These are phyloP conservation scores for Casaregolazyma lundiana DNA, from an alignment of 1,139 yeast species.

Conservation along the genomic window DNA sequence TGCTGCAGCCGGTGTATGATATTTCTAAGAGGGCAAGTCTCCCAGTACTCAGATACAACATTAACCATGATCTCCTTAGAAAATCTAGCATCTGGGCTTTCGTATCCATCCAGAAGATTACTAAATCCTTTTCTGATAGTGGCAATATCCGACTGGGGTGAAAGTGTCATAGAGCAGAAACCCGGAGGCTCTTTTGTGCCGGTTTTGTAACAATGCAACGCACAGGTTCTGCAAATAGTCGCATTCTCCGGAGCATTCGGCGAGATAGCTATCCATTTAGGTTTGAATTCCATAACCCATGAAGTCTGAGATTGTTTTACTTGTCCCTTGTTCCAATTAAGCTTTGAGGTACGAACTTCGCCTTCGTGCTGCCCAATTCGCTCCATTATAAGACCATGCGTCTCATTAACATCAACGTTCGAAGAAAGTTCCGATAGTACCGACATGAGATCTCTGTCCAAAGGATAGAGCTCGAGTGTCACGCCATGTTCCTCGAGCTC, in stretches of 20 bases:
- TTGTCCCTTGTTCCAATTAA: conserved; percentile 4
- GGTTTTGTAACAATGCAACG: conserved; percentile 31
- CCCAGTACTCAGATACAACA: conserved; percentile 14
- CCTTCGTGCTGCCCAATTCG: conserved; percentile 2
- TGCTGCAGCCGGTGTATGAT: conserved; percentile 25
- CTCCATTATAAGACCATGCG: conserved; percentile 22
- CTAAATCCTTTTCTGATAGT: conserved; percentile 16
- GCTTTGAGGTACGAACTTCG: not conserved
- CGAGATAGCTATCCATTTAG: conserved; percentile 41
- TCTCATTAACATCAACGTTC: conserved; percentile 13
- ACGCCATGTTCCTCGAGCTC: conserved; percentile 16
- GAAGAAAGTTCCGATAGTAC: conserved; percentile 7
- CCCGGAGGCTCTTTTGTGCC: conserved; percentile 19
- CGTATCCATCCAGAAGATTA: conserved; percentile 2
- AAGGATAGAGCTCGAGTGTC: conserved; percentile 17
- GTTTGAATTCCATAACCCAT: conserved; percentile 38
- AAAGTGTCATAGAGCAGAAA: conserved; percentile 38
- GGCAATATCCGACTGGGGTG: conserved; percentile 15
- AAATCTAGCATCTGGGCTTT: not conserved
- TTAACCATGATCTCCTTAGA: conserved; percentile 12
- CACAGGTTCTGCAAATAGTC: conserved; percentile 42
- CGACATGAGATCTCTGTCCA: conserved; percentile 9
- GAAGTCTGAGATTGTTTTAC: conserved; percentile 1
- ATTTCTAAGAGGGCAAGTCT: conserved; percentile 20
- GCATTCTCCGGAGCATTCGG: conserved; percentile 34